Conservation (phyloP, 768 basidiomycete species). For the Pulveroboletus frians region DNA sequence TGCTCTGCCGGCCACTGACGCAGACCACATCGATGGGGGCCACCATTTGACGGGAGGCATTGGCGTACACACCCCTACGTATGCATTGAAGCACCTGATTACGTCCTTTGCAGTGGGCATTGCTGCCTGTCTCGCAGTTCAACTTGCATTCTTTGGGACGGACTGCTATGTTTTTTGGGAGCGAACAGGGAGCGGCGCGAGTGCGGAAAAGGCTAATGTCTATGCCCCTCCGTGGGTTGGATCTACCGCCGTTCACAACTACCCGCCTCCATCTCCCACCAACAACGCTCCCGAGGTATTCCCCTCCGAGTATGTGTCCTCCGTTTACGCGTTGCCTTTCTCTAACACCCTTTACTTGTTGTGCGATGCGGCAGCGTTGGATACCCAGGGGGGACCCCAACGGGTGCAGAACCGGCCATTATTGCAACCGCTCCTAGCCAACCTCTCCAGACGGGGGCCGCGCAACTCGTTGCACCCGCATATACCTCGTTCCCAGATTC, state of each 20-base stretch:
- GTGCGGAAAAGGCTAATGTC: conserved; percentile 22
- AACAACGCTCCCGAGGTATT: conserved; percentile 70
- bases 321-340: no score
- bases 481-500: conserved; percentile 21
- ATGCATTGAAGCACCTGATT: conserved; percentile 32
- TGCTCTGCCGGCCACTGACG: conserved; percentile 1
- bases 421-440: conserved; percentile 74
- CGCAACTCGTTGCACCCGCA: conserved; percentile 55
- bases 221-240: conserved; percentile 67
- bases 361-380: conserved; percentile 43
- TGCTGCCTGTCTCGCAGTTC: conserved; percentile 44
- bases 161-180: conserved; percentile 28
- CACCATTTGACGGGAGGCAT: conserved; percentile 6
- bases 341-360: not conserved
- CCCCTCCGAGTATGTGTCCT: conserved; percentile 45
- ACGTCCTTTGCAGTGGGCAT: conserved; percentile 53
- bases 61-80: conserved; percentile 16
- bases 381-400: conserved; percentile 72
- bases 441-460: conserved; percentile 67
- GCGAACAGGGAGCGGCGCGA: not conserved
- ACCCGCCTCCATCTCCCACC: conserved; percentile 69
- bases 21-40: conserved; percentile 6
- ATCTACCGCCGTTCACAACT: conserved; percentile 62
- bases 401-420: conserved; percentile 70
- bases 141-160: conserved; percentile 37